Conservation (phyloP, 208 protist genomes). For the Entamoeba histolytica region DNA sequence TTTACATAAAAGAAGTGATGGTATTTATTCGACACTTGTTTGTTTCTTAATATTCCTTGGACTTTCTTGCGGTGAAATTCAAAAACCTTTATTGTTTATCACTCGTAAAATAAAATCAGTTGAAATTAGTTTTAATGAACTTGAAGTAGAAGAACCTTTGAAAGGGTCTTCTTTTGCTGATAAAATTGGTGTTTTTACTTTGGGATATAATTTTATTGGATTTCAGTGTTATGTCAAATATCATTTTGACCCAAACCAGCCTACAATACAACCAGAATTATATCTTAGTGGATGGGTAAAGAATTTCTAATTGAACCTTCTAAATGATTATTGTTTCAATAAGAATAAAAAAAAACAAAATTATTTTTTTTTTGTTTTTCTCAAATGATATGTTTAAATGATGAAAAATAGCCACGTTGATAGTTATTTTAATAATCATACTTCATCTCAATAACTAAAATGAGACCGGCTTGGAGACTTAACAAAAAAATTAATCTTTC, state of each 20-base stretch:
- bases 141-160: neutral
- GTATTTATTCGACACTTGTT: neutral
- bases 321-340: no score
- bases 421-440: no score
- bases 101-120: neutral
- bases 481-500: no score
- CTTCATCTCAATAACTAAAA: no score
- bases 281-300: neutral
- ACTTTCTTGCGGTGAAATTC: neutral
- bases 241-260: neutral
- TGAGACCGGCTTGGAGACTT: no score
- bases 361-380: no score
- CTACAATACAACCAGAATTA: neutral
- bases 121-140: neutral
- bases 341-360: no score
- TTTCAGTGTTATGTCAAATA: neutral
- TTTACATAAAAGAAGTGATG: neutral
- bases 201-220: neutral
- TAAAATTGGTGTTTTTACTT: neutral
- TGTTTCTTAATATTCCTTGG: neutral
- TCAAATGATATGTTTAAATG: no score
- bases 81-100: neutral
- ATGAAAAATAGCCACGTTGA: no score
- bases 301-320: neutral
- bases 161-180: neutral